Conservation (phyloP, 306 rosid genomes). For the Inga laurina region DNA sequence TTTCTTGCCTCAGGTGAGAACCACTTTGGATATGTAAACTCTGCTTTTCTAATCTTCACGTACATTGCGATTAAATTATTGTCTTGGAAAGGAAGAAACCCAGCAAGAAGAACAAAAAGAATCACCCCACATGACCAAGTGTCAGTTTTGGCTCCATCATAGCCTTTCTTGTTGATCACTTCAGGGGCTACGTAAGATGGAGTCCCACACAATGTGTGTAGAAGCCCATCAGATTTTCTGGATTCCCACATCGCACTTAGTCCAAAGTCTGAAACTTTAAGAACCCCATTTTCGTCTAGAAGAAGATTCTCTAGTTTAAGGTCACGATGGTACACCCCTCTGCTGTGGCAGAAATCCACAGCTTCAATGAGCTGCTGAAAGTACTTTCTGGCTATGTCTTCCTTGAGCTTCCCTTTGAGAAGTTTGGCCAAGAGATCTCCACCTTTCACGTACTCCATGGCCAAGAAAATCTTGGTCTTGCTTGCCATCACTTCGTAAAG, state of each 20-base stretch:
- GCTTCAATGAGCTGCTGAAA: constrained; percentile 69
- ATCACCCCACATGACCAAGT: constrained; percentile 84
- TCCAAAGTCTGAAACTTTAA: constrained; percentile 66
- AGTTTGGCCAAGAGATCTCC: constrained; percentile 69
- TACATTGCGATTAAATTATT: constrained; percentile 58
- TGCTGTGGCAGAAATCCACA: constrained; percentile 60
- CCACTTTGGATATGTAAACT: constrained; percentile 65
- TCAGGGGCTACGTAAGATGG: constrained; percentile 74
- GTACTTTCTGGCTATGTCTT: constrained; percentile 57
- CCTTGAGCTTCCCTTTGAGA: constrained; percentile 53
- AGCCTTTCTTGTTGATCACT: constrained; percentile 60
- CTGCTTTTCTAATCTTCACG: constrained; percentile 57
- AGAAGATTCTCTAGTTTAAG: constrained; percentile 70
- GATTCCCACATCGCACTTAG: constrained; percentile 59
- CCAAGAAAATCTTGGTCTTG: constrained; percentile 66
- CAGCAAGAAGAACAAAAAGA: constrained; percentile 69
- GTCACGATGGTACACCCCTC: constrained; percentile 67
- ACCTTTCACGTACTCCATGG: constrained; percentile 61
- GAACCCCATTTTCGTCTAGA: constrained; percentile 61
- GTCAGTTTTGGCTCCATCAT: constrained; percentile 74
- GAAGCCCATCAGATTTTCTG: constrained; percentile 49
- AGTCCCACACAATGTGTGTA: constrained; percentile 70
- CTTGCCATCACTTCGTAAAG: constrained; percentile 73
- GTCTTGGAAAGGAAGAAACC: constrained; percentile 69
- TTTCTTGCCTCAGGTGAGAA: constrained; percentile 46